Evolutionary conservation across 495 filamentous ascomycete species (phyloP).

Genomic region (Penicillium bialowiezense): DNA sequence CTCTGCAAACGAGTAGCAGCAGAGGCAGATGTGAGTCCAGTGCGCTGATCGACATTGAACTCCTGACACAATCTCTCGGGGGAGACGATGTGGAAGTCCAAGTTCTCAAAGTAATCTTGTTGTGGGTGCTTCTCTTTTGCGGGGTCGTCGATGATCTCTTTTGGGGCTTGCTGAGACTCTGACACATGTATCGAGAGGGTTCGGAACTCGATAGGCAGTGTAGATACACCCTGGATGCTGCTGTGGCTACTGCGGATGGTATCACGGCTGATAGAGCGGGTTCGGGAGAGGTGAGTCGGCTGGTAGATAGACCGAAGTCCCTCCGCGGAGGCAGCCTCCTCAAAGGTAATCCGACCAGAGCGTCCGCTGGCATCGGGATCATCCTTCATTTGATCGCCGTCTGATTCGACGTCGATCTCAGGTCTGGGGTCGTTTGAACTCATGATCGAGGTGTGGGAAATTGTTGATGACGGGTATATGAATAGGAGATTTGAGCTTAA

Average conservation of each 20-base stretch:
- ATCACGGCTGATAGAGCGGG: constrained; percentile 24
- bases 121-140: constrained; percentile 27
- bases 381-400: constrained; percentile 7
- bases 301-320: constrained; percentile 23
- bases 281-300: constrained; percentile 12
- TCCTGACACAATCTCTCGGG: constrained; percentile 28
- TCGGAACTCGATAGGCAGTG: constrained; percentile 44
- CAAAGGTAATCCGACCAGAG: constrained; percentile 20
- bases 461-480: neutral
- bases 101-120: constrained; percentile 40
- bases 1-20: constrained; percentile 46
- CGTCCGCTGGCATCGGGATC: constrained; percentile 16
- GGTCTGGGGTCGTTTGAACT: constrained; percentile 5
- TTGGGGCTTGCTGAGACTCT: constrained; percentile 34
- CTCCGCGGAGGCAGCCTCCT: constrained; percentile 16
- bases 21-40: constrained; percentile 25
- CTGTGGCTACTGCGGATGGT: constrained; percentile 18
- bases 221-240: constrained; percentile 14
- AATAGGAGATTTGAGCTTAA: constrained; percentile 1
- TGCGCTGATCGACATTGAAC: constrained; percentile 30
- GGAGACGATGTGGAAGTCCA: constrained; percentile 36
- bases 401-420: constrained; percentile 20
- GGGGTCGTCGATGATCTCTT: constrained; percentile 12
- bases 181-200: constrained; percentile 46
- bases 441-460: neutral